A percentile compares a stretch with the other conserved stretches of the same genome.
Conservation (phyloP, 305 asterid species). For the Ilex paraguariensis region DNA sequence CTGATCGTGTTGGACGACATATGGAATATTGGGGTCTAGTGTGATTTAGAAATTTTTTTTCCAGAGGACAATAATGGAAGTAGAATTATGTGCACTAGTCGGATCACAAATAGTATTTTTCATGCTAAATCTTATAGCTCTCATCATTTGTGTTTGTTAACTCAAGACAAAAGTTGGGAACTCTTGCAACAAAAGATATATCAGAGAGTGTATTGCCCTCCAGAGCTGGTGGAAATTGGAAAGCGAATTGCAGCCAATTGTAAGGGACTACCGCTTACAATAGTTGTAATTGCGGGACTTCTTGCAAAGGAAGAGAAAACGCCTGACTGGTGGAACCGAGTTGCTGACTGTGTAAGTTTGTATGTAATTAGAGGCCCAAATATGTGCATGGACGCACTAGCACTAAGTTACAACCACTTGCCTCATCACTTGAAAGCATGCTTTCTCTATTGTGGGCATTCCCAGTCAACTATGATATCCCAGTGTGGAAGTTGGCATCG, state of each 20-base stretch:
- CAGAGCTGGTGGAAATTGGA: neutral
- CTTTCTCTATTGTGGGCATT: slow-evolving; percentile 23
- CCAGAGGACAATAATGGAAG: neutral
- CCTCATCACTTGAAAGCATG: slow-evolving; percentile 14
- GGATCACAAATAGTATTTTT: neutral
- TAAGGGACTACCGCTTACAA: neutral
- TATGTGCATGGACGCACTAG: neutral
- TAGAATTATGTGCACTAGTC: neutral
- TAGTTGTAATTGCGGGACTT: neutral
- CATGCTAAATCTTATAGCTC: neutral
- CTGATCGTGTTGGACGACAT: neutral
- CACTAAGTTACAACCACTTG: slow-evolving; percentile 17
- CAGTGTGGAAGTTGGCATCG: neutral
- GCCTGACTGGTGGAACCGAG: neutral
- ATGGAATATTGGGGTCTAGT: neutral
- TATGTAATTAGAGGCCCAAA: neutral
- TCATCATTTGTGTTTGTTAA: neutral
- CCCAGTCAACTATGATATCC: slow-evolving; percentile 20
- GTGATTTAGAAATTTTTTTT: neutral
- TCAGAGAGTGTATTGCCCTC: neutral
- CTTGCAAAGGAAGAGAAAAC: no score
- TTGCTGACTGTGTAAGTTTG: slow-evolving; percentile 21
- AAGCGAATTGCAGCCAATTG: neutral
- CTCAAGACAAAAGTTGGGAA: neutral
- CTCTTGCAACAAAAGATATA: neutral